These are phyloP conservation scores for cucumber (Cucumis sativus) DNA, from an alignment of 306 rosid genomes.

Conservation along the genomic window Cucumber_9930_V3 NC_026661.2:21648001-21648500, in stretches of 20 bases:
- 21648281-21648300: background rate
- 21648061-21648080: background rate
- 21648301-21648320: constrained; percentile 4
- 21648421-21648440: background rate
- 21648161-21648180: background rate
- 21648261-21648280: background rate
- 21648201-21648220: background rate
- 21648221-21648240: background rate
- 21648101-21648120: background rate
- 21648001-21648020: background rate
- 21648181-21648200: background rate
- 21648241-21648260: background rate
- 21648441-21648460: constrained; percentile 36
- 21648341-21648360: background rate
- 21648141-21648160: background rate
- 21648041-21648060: background rate
- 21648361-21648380: too few relatives aligned
- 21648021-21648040: background rate
- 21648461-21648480: constrained; percentile 56
- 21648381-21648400: background rate
- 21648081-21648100: background rate
- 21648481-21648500: background rate
- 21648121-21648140: background rate
- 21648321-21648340: background rate
- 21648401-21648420: constrained; percentile 1